Percentiles rank a stretch among this genome's conserved stretches.
These are phyloP conservation scores for Rickenella mellea DNA, from an alignment of 768 basidiomycete species.

Conservation along the genomic window DNA sequence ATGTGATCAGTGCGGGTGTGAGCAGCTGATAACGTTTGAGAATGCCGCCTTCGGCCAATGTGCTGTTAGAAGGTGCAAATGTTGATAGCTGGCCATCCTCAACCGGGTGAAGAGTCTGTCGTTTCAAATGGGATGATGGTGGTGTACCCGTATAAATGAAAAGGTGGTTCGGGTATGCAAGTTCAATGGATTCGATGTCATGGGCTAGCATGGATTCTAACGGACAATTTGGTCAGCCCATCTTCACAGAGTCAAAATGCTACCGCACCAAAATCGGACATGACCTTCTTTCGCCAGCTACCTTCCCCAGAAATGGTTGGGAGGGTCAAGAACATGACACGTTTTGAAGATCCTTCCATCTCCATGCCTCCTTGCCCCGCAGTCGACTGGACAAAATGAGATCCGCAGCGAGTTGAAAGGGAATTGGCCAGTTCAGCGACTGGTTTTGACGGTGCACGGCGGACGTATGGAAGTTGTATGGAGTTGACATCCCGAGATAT, in stretches of 20 bases:
- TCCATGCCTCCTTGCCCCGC: slow-evolving; percentile 27
- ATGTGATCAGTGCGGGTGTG: slow-evolving; percentile 62
- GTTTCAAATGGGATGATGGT: slow-evolving; percentile 25
- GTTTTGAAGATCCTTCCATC: slow-evolving; percentile 32
- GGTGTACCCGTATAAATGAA: slow-evolving; percentile 54
- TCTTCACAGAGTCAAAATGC: background rate
- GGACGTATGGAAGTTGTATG: slow-evolving; percentile 55
- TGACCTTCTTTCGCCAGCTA: slow-evolving; percentile 33
- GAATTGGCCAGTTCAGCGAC: slow-evolving; percentile 28
- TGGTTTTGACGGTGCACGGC: slow-evolving; percentile 20
- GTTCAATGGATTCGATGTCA: slow-evolving; percentile 39
- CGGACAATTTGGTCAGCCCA: slow-evolving; percentile 5
- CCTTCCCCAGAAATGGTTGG: slow-evolving; percentile 35
- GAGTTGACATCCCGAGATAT: slow-evolving; percentile 41
- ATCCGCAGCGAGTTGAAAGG: slow-evolving; percentile 45
- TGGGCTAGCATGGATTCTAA: slow-evolving; percentile 36
- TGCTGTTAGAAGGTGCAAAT: slow-evolving; percentile 26
- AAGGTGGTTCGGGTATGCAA: slow-evolving; percentile 49
- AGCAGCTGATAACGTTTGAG: slow-evolving; percentile 69
- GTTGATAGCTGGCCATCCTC: background rate
- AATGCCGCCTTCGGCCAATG: slow-evolving; percentile 33
- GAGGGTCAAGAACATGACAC: slow-evolving; percentile 48
- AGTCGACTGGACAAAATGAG: slow-evolving; percentile 33
- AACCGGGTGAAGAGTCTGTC: background rate
- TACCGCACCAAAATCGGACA: slow-evolving; percentile 47